These are phyloP conservation scores for Trichoderma asperelloides DNA, from an alignment of 495 filamentous ascomycete species.

Conservation along the genomic window DNA sequence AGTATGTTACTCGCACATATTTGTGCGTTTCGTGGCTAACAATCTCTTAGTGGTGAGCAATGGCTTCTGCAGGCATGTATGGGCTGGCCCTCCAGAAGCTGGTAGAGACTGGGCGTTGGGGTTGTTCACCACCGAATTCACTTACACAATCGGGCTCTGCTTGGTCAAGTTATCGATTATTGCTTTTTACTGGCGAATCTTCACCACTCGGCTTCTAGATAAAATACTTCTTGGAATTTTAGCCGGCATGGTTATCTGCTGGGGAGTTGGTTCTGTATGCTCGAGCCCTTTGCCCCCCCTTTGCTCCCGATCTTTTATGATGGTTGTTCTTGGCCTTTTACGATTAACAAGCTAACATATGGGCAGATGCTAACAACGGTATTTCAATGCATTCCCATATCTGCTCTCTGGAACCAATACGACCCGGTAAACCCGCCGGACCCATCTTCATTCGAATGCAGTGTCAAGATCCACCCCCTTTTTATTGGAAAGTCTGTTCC, in stretches of 20 bases:
- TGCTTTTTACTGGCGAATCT: constrained; percentile 14
- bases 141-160: constrained; percentile 5
- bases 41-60: background rate
- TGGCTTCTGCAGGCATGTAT: background rate
- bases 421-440: background rate
- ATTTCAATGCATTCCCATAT: background rate
- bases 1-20: background rate
- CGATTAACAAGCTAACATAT: background rate
- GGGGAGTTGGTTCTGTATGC: background rate
- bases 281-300: too few species aligned
- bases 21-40: background rate
- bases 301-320: background rate
- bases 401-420: background rate
- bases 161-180: constrained; percentile 12
- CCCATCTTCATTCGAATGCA: background rate
- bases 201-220: background rate
- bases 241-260: background rate
- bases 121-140: constrained; percentile 4
- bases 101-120: background rate
- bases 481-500: background rate
- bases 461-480: background rate
- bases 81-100: background rate
- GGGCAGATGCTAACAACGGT: background rate
- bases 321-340: background rate
- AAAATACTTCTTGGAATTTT: background rate